phyloP scores from a whole-genome alignment of 192 early-diverging fungal species.

The Backusella macrospora region DNA sequence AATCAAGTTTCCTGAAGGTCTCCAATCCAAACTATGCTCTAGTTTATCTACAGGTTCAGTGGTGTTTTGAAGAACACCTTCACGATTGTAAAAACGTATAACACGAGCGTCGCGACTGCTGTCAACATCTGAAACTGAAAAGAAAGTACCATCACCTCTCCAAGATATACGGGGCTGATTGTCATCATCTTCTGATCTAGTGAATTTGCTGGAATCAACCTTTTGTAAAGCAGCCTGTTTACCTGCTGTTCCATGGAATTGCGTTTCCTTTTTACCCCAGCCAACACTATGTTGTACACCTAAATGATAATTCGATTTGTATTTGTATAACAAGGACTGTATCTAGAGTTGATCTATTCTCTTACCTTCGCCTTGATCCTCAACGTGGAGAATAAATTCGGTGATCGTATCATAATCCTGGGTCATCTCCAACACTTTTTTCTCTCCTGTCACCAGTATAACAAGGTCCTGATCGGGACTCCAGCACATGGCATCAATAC shows the following conservation, averaged over 20 bases:
- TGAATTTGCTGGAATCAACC: slow-evolving; percentile 41
- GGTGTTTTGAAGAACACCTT: slow-evolving; percentile 80
- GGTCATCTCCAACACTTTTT: slow-evolving; percentile 84
- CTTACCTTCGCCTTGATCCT: slow-evolving; percentile 68
- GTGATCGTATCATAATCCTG: slow-evolving; percentile 89
- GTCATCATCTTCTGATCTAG: slow-evolving; percentile 71
- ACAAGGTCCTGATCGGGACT: slow-evolving; percentile 90
- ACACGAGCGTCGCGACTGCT: slow-evolving; percentile 56
- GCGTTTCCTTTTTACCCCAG: slow-evolving; percentile 97
- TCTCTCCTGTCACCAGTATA: slow-evolving; percentile 73
- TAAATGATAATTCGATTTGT: slow-evolving; percentile 21
- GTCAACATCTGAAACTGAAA: slow-evolving; percentile 76
- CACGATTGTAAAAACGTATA: slow-evolving; percentile 82
- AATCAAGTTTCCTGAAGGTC: slow-evolving; percentile 84
- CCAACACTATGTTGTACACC: slow-evolving; percentile 80
- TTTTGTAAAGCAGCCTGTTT: slow-evolving; percentile 70
- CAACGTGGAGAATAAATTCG: slow-evolving; percentile 76
- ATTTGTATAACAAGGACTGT: background rate
- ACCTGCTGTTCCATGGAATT: slow-evolving; percentile 92
- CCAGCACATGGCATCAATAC: slow-evolving; percentile 75
- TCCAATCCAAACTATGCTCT: slow-evolving; percentile 81
- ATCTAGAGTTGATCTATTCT: background rate
- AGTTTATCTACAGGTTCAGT: slow-evolving; percentile 78
- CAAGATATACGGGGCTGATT: slow-evolving; percentile 75
- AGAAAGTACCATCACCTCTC: slow-evolving; percentile 88